Evolutionary conservation across 176 grass and related monocot genomes (phyloP).

Genomic region (Eleusine indica): DNA sequence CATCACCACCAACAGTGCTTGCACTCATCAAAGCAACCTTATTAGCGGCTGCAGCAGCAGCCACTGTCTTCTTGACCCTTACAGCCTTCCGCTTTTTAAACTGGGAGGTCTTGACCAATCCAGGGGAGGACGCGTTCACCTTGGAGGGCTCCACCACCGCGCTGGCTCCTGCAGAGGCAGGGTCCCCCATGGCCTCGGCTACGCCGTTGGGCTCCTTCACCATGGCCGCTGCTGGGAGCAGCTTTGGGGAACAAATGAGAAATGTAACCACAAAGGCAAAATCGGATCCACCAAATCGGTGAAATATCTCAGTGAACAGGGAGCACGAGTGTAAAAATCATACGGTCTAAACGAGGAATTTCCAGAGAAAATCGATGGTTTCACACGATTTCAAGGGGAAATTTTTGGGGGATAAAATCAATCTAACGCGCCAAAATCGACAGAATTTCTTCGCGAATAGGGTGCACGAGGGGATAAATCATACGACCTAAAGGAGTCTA

Average conservation of each 20-base stretch:
- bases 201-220: conserved; percentile 34
- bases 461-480: not conserved
- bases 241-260: conserved; percentile 26
- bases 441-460: not conserved
- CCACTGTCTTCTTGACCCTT: conserved; percentile 11
- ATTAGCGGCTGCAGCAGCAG: not conserved
- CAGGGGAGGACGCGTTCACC: conserved; percentile 25
- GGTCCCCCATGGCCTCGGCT: conserved; percentile 19
- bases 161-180: not conserved
- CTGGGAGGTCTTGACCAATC: conserved; percentile 18
- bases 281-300: conserved; percentile 15
- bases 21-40: not conserved
- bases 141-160: conserved; percentile 10
- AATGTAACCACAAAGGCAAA: conserved; percentile 4
- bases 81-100: conserved; percentile 34
- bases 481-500: not conserved
- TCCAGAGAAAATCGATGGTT: not conserved
- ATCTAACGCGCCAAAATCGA: not conserved
- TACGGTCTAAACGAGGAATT: not conserved
- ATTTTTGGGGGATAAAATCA: not conserved
- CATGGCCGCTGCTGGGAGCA: conserved; percentile 19
- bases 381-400: not conserved
- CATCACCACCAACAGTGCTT: conserved; percentile 11
- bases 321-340: not conserved
- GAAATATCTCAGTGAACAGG: not conserved